A percentile compares a stretch with the other conserved stretches of the same genome.
Evolutionary conservation across 257 asterid genomes (phyloP).

Genomic region (Penstemon newberryi): DNA sequence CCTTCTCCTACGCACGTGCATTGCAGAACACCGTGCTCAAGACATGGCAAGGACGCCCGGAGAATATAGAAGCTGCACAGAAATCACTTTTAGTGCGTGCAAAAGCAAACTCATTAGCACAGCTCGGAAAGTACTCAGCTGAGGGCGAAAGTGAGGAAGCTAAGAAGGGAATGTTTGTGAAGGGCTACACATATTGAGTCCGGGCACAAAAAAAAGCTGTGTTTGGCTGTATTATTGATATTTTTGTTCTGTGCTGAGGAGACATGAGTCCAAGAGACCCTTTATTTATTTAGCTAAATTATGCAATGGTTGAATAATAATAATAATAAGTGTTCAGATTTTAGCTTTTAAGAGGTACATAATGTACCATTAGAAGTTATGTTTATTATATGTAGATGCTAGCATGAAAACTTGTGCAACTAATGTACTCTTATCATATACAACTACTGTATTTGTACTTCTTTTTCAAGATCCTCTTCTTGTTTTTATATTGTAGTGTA

Average conservation of each 20-base stretch:
- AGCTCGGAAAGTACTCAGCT: conserved; percentile 81
- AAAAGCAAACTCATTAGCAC: conserved; percentile 88
- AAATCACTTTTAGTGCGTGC: conserved; percentile 81
- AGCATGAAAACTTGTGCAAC: background rate
- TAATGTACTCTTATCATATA: background rate
- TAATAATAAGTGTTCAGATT: background rate
- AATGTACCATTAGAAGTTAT: conserved; percentile 22
- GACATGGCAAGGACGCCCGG: conserved; percentile 93
- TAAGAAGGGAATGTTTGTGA: conserved; percentile 87
- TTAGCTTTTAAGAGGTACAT: background rate
- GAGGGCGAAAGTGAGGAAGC: conserved; percentile 87
- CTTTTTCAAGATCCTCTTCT: too few species aligned
- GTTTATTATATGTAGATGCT: background rate
- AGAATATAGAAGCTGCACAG: conserved; percentile 75
- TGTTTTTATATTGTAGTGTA: too few species aligned
- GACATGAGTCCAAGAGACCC: background rate
- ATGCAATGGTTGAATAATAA: conserved; percentile 36
- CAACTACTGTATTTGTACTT: too few species aligned
- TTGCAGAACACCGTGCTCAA: conserved; percentile 85
- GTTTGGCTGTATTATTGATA: background rate
- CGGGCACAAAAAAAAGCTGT: background rate
- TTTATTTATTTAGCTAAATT: background rate
- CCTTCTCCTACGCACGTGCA: conserved; percentile 91
- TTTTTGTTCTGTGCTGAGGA: conserved; percentile 21
- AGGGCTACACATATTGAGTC: conserved; percentile 86